Percentiles rank a stretch among this genome's conserved stretches.
phyloP scores from a whole-genome alignment of 768 basidiomycete species.

The Exidia glandulosa region DNA sequence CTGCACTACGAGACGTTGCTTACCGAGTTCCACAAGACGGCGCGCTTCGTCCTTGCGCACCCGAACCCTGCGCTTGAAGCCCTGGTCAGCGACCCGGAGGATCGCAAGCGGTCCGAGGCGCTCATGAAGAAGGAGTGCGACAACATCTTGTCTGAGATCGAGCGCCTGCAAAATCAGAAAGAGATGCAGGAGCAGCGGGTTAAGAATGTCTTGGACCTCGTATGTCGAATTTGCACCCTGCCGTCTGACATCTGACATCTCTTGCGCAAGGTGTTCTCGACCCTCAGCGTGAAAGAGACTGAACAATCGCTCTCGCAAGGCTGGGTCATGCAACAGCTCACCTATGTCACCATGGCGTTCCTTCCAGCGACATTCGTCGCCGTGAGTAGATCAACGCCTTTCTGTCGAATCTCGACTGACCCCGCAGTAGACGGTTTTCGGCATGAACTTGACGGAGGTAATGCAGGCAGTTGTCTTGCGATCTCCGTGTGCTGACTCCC shows the following conservation, averaged over 20 bases:
- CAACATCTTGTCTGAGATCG: constrained; percentile 5
- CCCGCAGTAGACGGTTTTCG: constrained; percentile 33
- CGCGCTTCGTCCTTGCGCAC: constrained; percentile 37
- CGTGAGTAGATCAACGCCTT: constrained; percentile 14
- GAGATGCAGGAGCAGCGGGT: constrained; percentile 18
- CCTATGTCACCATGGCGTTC: constrained; percentile 52
- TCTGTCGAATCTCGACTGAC: constrained; percentile 26
- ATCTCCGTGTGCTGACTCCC: neutral
- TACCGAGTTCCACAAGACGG: constrained; percentile 40
- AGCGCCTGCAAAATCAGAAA: constrained; percentile 10
- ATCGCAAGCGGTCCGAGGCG: neutral
- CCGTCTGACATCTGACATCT: neutral
- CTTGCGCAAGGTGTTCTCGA: constrained; percentile 40
- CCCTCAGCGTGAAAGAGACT: constrained; percentile 48
- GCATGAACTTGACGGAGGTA: constrained; percentile 45
- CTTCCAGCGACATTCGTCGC: constrained; percentile 40
- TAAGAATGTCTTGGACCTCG: constrained; percentile 24
- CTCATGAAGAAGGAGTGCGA: constrained; percentile 5
- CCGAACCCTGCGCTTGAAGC: constrained; percentile 37
- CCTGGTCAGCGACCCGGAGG: neutral
- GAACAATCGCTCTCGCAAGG: constrained; percentile 32
- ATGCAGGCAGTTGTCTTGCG: constrained; percentile 13
- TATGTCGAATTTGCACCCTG: constrained; percentile 7
- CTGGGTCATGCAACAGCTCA: constrained; percentile 26
- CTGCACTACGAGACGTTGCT: constrained; percentile 44